Conservation (phyloP, 345 rosid genomes). For the Eucalyptus curtisii region DNA sequence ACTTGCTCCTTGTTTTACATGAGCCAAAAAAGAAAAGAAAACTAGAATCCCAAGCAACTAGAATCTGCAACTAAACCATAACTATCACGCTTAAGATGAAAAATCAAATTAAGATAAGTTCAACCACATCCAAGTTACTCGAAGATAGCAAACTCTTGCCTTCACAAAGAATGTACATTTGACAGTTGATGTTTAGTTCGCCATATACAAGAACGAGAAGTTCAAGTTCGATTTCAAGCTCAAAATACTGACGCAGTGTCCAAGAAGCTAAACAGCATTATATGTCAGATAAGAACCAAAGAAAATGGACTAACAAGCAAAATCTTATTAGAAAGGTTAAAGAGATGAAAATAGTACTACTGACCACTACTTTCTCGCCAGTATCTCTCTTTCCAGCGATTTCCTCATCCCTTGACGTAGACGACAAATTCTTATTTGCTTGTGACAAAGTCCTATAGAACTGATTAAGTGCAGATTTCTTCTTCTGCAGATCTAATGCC, state of each 20-base stretch:
- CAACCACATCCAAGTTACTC: background rate
- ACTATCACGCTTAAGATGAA: background rate
- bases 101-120: background rate
- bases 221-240: background rate
- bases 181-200: background rate
- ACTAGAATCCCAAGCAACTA: background rate
- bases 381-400: constrained; percentile 42
- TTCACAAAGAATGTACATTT: background rate
- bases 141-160: background rate
- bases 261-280: background rate
- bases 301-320: background rate
- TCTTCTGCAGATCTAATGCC: constrained; percentile 59
- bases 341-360: constrained; percentile 11
- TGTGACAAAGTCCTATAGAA: constrained; percentile 63
- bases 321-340: background rate
- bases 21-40: background rate
- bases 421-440: constrained; percentile 25
- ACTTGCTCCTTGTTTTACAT: background rate
- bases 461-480: constrained; percentile 68
- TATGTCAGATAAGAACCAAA: background rate
- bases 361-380: constrained; percentile 61
- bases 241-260: background rate
- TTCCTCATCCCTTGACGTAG: constrained; percentile 24
- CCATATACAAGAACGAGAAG: background rate
- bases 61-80: background rate